phyloP scores from a whole-genome alignment of 2,329 filamentous ascomycete species.

The Pyricularia grisea region DNA sequence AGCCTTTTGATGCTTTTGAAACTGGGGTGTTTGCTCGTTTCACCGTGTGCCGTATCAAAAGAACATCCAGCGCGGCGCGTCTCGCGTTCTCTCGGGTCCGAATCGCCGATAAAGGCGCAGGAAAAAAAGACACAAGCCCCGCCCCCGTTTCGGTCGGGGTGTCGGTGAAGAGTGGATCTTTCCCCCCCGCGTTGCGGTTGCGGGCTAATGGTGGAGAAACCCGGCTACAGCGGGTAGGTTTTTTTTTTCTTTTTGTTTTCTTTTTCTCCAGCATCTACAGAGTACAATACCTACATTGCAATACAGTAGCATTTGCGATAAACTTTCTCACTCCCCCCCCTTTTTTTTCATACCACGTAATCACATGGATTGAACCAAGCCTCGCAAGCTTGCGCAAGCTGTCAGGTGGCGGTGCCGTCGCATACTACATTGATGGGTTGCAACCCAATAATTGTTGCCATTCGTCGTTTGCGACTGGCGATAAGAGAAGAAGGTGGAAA shows the following conservation, averaged over 20 bases:
- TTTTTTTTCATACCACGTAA: neutral
- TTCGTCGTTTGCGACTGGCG: neutral
- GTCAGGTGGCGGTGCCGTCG: neutral
- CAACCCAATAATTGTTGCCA: neutral
- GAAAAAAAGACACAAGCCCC: neutral
- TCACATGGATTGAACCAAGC: neutral
- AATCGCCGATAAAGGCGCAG: neutral
- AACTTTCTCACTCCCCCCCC: too few relatives aligned
- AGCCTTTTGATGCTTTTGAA: neutral
- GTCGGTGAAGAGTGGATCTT: neutral
- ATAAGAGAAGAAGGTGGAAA: neutral
- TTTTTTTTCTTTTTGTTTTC: too few relatives aligned
- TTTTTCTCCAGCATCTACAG: neutral
- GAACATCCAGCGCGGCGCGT: neutral
- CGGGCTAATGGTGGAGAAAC: neutral
- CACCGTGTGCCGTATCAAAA: neutral
- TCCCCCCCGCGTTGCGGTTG: neutral
- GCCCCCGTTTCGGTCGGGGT: neutral
- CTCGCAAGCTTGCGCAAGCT: neutral
- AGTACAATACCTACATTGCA: too few relatives aligned
- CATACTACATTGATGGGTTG: neutral
- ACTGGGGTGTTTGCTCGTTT: too few relatives aligned
- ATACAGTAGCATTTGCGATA: neutral
- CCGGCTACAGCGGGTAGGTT: neutral
- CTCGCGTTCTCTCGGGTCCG: neutral